These are phyloP conservation scores for Boletus reticuloceps DNA, from an alignment of 768 basidiomycete species.

Conservation along the genomic window DNA sequence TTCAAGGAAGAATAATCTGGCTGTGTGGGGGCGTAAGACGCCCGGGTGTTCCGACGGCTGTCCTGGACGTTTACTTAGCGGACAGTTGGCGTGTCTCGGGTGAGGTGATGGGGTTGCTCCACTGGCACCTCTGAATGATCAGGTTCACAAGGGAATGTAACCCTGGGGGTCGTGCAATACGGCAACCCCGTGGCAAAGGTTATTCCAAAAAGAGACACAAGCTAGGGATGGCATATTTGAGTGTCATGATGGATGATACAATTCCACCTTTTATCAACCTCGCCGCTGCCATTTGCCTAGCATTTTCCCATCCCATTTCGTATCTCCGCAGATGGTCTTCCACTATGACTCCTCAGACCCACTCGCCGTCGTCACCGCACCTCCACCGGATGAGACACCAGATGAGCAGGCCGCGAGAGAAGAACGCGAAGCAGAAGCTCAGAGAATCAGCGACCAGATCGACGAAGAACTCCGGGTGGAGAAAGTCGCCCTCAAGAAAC, in stretches of 20 bases:
- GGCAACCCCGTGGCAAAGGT: slow-evolving; percentile 5
- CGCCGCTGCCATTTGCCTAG: not conserved
- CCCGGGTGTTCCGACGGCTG: too few relatives aligned
- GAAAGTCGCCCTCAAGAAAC: slow-evolving; percentile 40
- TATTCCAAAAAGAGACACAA: not conserved
- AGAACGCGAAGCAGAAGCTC: slow-evolving; percentile 53
- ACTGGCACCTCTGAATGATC: not conserved
- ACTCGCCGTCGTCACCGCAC: slow-evolving; percentile 50
- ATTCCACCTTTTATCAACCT: not conserved
- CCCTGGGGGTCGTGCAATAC: not conserved
- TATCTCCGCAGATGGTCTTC: slow-evolving; percentile 19
- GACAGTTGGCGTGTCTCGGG: too few relatives aligned
- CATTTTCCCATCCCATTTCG: not conserved
- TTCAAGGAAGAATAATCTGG: too few relatives aligned
- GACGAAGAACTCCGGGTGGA: slow-evolving; percentile 59
- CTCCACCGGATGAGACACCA: slow-evolving; percentile 56
- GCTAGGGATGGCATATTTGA: not conserved
- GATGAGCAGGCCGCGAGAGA: slow-evolving; percentile 44
- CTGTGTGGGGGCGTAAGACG: too few relatives aligned
- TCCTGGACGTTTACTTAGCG: too few relatives aligned
- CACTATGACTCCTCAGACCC: slow-evolving; percentile 50
- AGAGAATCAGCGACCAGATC: slow-evolving; percentile 57
- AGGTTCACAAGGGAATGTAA: slow-evolving; percentile 5
- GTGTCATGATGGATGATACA: slow-evolving; percentile 3
- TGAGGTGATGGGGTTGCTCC: too few relatives aligned